Base-by-base conservation (phyloP, 441 rosid species). In the Flueggea neowawraea region DNA sequence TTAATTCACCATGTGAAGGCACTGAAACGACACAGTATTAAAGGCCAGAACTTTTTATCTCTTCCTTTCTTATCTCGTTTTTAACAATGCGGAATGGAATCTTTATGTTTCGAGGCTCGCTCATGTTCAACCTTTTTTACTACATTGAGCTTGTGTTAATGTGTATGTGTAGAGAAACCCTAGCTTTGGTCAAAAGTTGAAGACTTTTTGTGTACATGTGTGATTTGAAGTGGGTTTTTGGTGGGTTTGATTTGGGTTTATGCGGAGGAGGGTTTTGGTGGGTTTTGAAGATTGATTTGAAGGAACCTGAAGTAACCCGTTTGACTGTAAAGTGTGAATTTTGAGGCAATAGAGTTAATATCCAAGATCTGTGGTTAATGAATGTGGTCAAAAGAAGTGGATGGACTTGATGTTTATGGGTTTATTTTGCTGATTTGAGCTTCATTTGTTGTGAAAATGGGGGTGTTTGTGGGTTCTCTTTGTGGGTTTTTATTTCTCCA, bases 11-110 rank as follows among this genome's bases (percentile, higher is more conserved):
- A 31, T 53, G 62, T 66, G 62, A 47, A 53, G 53, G 52, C 65
- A 60, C 68, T 67, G 69, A 79, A 76, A 73, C 80, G 80, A 67
- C 80, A 55, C 68, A 51, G 85, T 75, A 77, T 68, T 70, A 44
- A 55, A 47, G n/a, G 14, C 50, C 50, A 11, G 14, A 11, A 47
- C 50, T 47, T 47, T 47, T 47, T 14, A 14, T 11, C n/a, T 47
- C 50, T 47, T 48, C 57, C 16, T 48, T n/a, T 12, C 52, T 63
- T 44, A 55, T 73, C 77, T 72, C 81, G 65, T 69, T 70, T 61
- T 71, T 71, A 69, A 63, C 85, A 76, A 79, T 82, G 85, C 81
- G 60, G 67, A 65, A 54, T 62, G 80, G 85, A 78, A 76, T 85
- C 81, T 78, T 77, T 72, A 57, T 67, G 70, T 78, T 80, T 78